Base-by-base conservation (phyloP, 176 grass and related monocot genomes). In the Zea luxurians region DNA sequence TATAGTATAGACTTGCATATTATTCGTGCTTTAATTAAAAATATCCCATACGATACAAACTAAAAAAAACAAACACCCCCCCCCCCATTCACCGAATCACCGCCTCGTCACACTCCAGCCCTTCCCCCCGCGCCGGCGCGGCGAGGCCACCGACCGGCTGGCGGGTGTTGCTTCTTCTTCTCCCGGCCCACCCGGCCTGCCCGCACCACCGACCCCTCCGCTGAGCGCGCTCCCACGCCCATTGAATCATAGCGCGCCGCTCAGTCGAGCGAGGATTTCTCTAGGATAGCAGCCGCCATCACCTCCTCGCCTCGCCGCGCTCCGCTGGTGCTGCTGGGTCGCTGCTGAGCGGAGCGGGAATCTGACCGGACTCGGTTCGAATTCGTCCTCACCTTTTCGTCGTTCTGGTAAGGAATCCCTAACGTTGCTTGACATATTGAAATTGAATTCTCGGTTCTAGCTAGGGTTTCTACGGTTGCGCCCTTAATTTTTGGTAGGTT, bases 81-180 rank as follows among this genome's bases (percentile, higher is more conserved):
- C 0, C 27, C 27, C 27, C 27, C 27, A 1, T 27, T 27, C 27
- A 27, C 27, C 27, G 27, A 27, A 27, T 27, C 48, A 5, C 67
- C 5, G n/a, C 45, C 11, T 18, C 16, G 11, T n/a, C n/a, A 9
- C 54, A 17, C 10, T 49, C 12, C 3, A 50, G 21, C 44, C 68
- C 68, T 50, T 71, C 17, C 48, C 48, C 69, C 6, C 69, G 47
- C 69, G 69, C 48, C 69, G 69, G 69, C 48, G 69, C 21, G 46
- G 68, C 38, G 38, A 69, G 67, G 66, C n/a, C 66, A 70, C 44
- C 44, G 46, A 48, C 48, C 46, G 47, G 13, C 48, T 21, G 47
- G 69, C 48, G 69, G 46, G 27, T 50, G 47, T 13, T 36, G 7
- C 47, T 27, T 15, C 8, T 20, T 18, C 48, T 38, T 10, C 48